Evolutionary conservation across 176 grass and related monocot genomes (phyloP).

Genomic region (Melocanna baccifera): DNA sequence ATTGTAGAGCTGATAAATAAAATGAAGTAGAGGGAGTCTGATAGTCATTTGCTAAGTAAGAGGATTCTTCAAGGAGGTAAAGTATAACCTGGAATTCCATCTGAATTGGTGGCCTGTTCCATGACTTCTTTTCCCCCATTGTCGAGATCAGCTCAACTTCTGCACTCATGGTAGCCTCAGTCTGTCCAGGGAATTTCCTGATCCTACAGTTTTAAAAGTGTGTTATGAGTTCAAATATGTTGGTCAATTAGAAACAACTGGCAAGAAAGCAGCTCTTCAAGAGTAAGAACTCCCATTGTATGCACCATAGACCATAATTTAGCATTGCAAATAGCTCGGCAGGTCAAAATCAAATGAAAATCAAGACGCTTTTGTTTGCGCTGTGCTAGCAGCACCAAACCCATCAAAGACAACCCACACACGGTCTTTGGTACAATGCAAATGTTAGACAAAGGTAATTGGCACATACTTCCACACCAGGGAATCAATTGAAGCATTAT

Average conservation of each 20-base stretch:
- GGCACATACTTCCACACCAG: slow-evolving; percentile 96
- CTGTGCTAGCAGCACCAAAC: not conserved
- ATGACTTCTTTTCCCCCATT: slow-evolving; percentile 97
- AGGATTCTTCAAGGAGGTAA: not conserved
- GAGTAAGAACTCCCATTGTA: not conserved
- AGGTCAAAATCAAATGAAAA: not conserved
- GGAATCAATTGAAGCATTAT: slow-evolving; percentile 97
- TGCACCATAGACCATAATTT: not conserved
- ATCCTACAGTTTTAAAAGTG: slow-evolving; percentile 64
- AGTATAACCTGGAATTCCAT: slow-evolving; percentile 97
- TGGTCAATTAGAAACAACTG: slow-evolving; percentile 15
- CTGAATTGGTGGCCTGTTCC: slow-evolving; percentile 91
- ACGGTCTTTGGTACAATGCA: not conserved
- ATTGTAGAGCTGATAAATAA: slow-evolving; percentile 1
- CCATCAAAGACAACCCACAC: not conserved
- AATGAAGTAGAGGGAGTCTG: not conserved
- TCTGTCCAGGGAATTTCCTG: slow-evolving; percentile 98
- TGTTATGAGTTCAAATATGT: slow-evolving; percentile 17
- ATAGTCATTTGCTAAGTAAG: not conserved
- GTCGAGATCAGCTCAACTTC: slow-evolving; percentile 98
- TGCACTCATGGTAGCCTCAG: slow-evolving; percentile 97
- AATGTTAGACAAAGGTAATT: slow-evolving; percentile 5
- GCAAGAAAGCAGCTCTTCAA: not conserved
- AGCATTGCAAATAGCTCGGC: not conserved
- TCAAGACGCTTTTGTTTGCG: not conserved